Evolutionary conservation across 2,329 filamentous ascomycete species (phyloP).

Genomic region (Didymella keratinophila): DNA sequence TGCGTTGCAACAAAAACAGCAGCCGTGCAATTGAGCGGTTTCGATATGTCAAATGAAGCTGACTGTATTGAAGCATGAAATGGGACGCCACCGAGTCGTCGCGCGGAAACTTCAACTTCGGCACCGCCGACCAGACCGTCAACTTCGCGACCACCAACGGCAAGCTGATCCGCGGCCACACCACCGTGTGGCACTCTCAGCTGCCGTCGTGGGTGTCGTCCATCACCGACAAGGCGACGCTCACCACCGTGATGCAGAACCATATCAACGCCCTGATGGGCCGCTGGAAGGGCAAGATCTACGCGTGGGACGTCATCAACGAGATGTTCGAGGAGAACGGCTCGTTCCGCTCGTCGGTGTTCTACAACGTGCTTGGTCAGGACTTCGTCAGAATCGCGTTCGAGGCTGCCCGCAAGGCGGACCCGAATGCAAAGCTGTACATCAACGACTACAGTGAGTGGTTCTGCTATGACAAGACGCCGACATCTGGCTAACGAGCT

Average conservation of each 20-base stretch:
- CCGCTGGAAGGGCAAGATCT: slow-evolving; percentile 70
- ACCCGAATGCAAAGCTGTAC: slow-evolving; percentile 74
- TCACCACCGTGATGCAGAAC: slow-evolving; percentile 67
- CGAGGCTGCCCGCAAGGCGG: slow-evolving; percentile 70
- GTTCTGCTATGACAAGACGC: slow-evolving; percentile 8
- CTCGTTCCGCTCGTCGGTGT: slow-evolving; percentile 66
- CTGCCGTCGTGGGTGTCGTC: slow-evolving; percentile 64
- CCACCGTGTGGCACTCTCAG: slow-evolving; percentile 68
- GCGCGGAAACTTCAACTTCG: slow-evolving; percentile 58
- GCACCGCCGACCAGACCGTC: slow-evolving; percentile 64
- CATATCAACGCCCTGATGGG: slow-evolving; percentile 68
- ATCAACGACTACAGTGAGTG: slow-evolving; percentile 70
- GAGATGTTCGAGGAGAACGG: slow-evolving; percentile 71
- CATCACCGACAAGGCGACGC: slow-evolving; percentile 61
- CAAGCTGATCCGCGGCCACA: slow-evolving; percentile 70
- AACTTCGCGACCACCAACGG: slow-evolving; percentile 66
- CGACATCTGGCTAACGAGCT: slow-evolving; percentile 39
- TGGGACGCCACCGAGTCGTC: slow-evolving; percentile 66
- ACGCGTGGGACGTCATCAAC: slow-evolving; percentile 70
- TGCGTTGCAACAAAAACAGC: slow-evolving; percentile 8
- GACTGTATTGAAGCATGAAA: slow-evolving; percentile 63
- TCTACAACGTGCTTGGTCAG: slow-evolving; percentile 71
- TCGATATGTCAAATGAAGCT: not conserved
- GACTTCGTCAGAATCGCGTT: slow-evolving; percentile 77
- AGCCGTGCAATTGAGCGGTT: not conserved